Conservation (phyloP, 768 basidiomycete genomes). For the Suillus weaverae region DNA sequence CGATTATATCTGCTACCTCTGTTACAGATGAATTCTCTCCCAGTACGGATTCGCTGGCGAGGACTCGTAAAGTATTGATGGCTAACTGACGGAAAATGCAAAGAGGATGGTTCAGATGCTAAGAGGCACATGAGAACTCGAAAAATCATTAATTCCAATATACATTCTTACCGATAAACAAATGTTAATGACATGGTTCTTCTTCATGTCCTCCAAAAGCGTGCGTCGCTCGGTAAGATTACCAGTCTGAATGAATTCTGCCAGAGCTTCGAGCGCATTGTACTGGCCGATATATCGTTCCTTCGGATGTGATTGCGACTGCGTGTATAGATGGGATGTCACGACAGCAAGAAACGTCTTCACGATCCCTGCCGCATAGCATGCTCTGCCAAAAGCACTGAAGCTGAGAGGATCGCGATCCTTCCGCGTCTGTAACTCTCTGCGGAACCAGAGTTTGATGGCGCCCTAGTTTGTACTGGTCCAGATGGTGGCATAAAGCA, state of each 20-base stretch:
- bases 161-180: conserved; percentile 21
- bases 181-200: conserved; percentile 20
- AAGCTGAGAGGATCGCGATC: background rate
- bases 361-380: conserved; percentile 28
- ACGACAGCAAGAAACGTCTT: conserved; percentile 26
- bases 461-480: conserved; percentile 8
- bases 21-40: conserved; percentile 19
- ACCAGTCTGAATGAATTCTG: conserved; percentile 22
- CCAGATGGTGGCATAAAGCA: background rate
- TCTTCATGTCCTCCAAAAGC: conserved; percentile 26
- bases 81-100: conserved; percentile 26
- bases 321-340: conserved; percentile 14
- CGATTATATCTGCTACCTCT: conserved; percentile 25
- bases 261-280: conserved; percentile 24
- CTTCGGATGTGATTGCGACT: conserved; percentile 11
- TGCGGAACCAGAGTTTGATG: conserved; percentile 14
- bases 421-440: background rate
- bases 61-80: conserved; percentile 17
- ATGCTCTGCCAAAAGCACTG: conserved; percentile 22
- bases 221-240: conserved; percentile 19
- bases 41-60: conserved; percentile 24
- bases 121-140: background rate
- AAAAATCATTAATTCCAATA: too few relatives aligned
- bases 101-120: conserved; percentile 25
- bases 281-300: conserved; percentile 21